These are phyloP conservation scores for Pyricularia sp. DNA, from an alignment of 2,329 filamentous ascomycete genomes.

Conservation along the genomic window DNA sequence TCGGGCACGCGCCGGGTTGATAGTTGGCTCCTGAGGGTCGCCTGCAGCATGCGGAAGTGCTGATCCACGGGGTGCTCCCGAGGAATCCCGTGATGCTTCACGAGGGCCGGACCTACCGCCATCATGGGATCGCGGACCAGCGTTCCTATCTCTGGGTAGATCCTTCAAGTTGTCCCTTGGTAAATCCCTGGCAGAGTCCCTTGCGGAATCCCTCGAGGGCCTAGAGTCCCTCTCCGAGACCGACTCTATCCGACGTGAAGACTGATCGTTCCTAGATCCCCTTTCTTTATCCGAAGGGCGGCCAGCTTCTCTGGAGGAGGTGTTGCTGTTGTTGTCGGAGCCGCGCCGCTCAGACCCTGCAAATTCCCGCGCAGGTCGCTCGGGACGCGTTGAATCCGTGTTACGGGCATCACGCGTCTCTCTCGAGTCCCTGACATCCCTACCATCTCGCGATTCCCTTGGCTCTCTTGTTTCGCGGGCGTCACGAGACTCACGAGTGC, in stretches of 20 bases:
- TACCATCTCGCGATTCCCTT: constrained; percentile 18
- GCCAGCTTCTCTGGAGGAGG: constrained; percentile 21
- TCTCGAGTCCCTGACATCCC: constrained; percentile 27
- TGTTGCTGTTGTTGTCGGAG: constrained; percentile 20
- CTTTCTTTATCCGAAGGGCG: constrained; percentile 30
- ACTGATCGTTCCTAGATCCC: constrained; percentile 17
- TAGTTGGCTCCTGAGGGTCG: constrained; percentile 31
- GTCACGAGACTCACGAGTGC: constrained; percentile 26
- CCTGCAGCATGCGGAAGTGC: constrained; percentile 18
- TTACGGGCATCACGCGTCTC: constrained; percentile 19
- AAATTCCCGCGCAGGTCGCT: constrained; percentile 28
- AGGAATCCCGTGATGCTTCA: not conserved
- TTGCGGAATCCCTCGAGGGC: constrained; percentile 27
- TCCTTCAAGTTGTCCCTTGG: constrained; percentile 2
- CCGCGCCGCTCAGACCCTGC: constrained; percentile 30
- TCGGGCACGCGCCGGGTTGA: constrained; percentile 47
- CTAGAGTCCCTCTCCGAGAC: constrained; percentile 20
- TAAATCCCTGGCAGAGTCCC: not conserved
- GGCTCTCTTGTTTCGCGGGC: constrained; percentile 28
- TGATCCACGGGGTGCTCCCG: constrained; percentile 16
- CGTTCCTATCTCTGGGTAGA: not conserved
- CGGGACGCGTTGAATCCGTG: constrained; percentile 30
- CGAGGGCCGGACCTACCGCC: not conserved
- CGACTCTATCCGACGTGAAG: not conserved
- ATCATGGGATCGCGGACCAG: not conserved